Percentiles rank a stretch among this genome's conserved stretches.
These are phyloP conservation scores for Aspergillus leporis DNA, from an alignment of 495 filamentous ascomycete species.

Conservation along the genomic window DNA sequence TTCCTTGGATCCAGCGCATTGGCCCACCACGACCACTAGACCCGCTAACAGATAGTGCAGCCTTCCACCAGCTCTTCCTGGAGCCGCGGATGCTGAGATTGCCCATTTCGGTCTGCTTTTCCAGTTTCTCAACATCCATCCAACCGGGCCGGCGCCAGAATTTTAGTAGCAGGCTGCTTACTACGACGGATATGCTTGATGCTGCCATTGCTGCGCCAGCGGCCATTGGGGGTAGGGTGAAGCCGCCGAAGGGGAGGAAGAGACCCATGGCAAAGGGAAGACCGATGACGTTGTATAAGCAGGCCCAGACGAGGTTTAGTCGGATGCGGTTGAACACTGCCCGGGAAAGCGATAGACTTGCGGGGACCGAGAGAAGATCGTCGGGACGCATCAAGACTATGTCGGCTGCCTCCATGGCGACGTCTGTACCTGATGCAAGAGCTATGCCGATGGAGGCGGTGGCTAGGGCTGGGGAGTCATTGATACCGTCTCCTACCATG, in stretches of 20 bases:
- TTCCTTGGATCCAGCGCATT: constrained; percentile 20
- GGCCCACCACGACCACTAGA: constrained; percentile 21
- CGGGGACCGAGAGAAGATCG: constrained; percentile 87
- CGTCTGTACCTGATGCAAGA: constrained; percentile 88
- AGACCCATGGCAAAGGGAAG: constrained; percentile 94
- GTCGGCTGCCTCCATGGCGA: constrained; percentile 96
- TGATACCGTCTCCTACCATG: constrained; percentile 99
- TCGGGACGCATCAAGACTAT: constrained; percentile 93
- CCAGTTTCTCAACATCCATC: constrained; percentile 76
- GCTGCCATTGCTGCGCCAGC: constrained; percentile 93
- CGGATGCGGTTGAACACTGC: constrained; percentile 92
- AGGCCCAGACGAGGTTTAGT: constrained; percentile 88
- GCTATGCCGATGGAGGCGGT: constrained; percentile 93
- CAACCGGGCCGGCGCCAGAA: constrained; percentile 84
- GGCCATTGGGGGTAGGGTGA: constrained; percentile 89
- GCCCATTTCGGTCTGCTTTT: constrained; percentile 42
- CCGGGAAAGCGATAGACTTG: constrained; percentile 76
- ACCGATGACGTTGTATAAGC: constrained; percentile 87
- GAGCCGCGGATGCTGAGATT: constrained; percentile 11
- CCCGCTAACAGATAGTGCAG: constrained; percentile 26
- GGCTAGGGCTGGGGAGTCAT: constrained; percentile 94
- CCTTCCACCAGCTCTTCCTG: constrained; percentile 36
- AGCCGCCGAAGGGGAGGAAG: constrained; percentile 86
- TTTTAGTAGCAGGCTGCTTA: constrained; percentile 78
- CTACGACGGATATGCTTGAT: constrained; percentile 86